Evolutionary conservation across 768 basidiomycete genomes (phyloP).

Genomic region (Panellus pusillus): DNA sequence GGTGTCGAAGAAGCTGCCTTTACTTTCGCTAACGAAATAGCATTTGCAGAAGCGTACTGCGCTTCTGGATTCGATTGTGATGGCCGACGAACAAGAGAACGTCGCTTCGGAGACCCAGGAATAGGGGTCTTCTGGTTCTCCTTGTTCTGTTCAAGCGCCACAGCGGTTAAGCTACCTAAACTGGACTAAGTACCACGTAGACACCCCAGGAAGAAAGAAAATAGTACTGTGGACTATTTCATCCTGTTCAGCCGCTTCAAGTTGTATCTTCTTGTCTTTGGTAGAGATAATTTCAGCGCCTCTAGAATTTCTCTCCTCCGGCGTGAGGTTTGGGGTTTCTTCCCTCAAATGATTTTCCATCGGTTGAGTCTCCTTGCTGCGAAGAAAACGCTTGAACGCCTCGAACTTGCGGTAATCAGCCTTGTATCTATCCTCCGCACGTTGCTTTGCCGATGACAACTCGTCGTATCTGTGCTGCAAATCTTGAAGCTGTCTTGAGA

Average conservation of each 20-base stretch:
- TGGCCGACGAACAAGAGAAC: not conserved
- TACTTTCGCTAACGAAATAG: not conserved
- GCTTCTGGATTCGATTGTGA: not conserved
- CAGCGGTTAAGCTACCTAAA: not conserved
- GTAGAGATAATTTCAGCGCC: slow-evolving; percentile 1
- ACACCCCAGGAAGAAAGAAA: not conserved
- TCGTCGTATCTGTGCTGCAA: slow-evolving; percentile 15
- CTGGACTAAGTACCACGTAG: not conserved
- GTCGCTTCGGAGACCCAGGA: not conserved
- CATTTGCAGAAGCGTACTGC: not conserved
- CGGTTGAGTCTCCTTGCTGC: slow-evolving; percentile 1
- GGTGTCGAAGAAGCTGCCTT: not conserved
- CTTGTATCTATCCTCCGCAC: slow-evolving; percentile 14
- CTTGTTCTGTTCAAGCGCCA: slow-evolving; percentile 4
- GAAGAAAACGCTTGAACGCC: not conserved
- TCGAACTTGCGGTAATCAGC: slow-evolving; percentile 10
- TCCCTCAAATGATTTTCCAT: not conserved
- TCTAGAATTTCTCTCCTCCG: slow-evolving; percentile 5
- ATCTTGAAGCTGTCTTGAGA: slow-evolving; percentile 1
- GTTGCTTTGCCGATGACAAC: slow-evolving; percentile 7
- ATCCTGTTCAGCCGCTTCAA: slow-evolving; percentile 3
- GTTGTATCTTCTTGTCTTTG: not conserved
- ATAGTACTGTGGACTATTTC: not conserved
- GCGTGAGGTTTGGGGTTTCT: not conserved
- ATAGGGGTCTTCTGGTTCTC: slow-evolving; percentile 17